Conservation (phyloP, 164 flowering plant species). For the Chimonanthus praecox region DNA sequence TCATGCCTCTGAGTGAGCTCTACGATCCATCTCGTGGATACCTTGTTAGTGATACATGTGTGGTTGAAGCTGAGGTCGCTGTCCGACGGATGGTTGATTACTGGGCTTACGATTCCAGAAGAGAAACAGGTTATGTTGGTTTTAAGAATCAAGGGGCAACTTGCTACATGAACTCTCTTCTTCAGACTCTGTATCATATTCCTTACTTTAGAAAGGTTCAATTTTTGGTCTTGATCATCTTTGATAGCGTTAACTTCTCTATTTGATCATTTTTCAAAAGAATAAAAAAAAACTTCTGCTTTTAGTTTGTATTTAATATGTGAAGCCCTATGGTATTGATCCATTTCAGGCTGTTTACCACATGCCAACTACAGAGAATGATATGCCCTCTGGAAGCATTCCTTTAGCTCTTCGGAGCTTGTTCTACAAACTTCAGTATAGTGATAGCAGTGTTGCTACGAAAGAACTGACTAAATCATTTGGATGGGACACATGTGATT, state of each 20-base stretch:
- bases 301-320: too few species aligned
- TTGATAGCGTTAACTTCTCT: background rate
- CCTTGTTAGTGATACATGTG: conserved; percentile 57
- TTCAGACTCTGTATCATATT: conserved; percentile 85
- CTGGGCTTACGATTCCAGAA: conserved; percentile 87
- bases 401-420: conserved; percentile 88
- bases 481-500: conserved; percentile 96
- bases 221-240: background rate
- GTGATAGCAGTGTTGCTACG: conserved; percentile 84
- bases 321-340: background rate
- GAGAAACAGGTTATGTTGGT: conserved; percentile 93
- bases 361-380: conserved; percentile 95
- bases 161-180: conserved; percentile 91
- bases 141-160: conserved; percentile 97
- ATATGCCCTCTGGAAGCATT: conserved; percentile 84
- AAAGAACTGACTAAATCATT: conserved; percentile 92
- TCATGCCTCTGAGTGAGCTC: conserved; percentile 83
- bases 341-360: conserved; percentile 87
- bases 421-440: conserved; percentile 89
- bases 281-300: too few species aligned
- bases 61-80: conserved; percentile 81
- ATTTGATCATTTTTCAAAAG: background rate
- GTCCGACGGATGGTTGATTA: conserved; percentile 69
- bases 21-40: conserved; percentile 75
- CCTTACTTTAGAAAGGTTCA: conserved; percentile 86